Evolutionary conservation across 306 rosid species (phyloP).

Genomic region (Cicer cuneatum): DNA sequence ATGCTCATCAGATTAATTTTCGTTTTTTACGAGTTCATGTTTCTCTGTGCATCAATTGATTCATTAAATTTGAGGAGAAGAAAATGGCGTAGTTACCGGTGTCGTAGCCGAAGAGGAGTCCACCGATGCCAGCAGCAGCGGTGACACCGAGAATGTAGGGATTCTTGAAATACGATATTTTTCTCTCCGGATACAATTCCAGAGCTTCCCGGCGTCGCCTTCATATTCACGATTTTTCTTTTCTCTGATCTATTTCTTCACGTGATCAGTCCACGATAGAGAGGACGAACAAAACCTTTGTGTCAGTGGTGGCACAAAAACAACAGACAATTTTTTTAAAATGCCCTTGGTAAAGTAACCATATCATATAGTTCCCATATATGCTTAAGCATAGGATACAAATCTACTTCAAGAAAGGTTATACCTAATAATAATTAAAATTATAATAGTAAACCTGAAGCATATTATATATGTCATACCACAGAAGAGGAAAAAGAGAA

Average conservation of each 20-base stretch:
- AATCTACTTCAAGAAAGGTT: conserved; percentile 12
- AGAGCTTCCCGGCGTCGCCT: conserved; percentile 53
- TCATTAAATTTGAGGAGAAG: neutral
- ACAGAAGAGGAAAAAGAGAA: neutral
- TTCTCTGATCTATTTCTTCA: neutral
- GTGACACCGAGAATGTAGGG: conserved; percentile 49
- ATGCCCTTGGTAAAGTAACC: too few relatives aligned
- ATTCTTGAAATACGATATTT: conserved; percentile 44
- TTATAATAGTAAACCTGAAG: neutral
- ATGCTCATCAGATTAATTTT: too few relatives aligned
- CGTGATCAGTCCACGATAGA: neutral
- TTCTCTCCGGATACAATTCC: conserved; percentile 49
- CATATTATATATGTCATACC: conserved; percentile 15
- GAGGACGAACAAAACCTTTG: neutral
- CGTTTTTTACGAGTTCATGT: too few relatives aligned
- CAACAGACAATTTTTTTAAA: neutral
- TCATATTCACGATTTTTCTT: too few relatives aligned
- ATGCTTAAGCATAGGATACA: neutral
- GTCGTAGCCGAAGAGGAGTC: conserved; percentile 54
- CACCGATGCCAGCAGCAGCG: conserved; percentile 53
- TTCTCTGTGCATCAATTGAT: too few relatives aligned
- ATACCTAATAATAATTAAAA: neutral
- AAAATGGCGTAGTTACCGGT: conserved; percentile 26
- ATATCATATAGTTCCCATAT: conserved; percentile 20
- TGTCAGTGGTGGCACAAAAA: neutral